Evolutionary conservation across 257 asterid species (phyloP), one percentile per base, ranked within the genome.

Genomic region (Ehretia macrophylla): DNA sequence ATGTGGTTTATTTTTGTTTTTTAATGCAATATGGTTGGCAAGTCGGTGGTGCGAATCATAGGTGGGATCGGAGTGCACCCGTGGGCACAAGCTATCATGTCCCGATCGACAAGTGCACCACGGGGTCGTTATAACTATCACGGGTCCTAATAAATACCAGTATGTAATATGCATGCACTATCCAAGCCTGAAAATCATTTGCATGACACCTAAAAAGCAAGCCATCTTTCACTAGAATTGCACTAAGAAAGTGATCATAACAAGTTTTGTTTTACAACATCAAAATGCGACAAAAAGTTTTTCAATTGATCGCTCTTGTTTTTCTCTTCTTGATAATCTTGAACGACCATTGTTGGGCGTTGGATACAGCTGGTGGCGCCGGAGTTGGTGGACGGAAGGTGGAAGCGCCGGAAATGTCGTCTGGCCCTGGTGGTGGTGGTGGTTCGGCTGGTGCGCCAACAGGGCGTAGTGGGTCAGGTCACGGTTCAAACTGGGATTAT

Each of bases 391-490:
- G 63, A 16, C 46, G 60, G 51, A 66, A 64, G 42, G 45, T 44
- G 38, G 58, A 27, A 14, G 14, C 62, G 10, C 32, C 47, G 16
- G 14, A 11, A 10, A 14, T 10, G 47, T 10, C 16, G 47, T 14
- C 47, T 6, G 6, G 9, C 11, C 9, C 44, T 38, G 44, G 44
- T 38, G 44, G 44, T 38, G 44, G 44, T 38, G 44, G 44, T 38
- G 44, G 11, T 38, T 38, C 11, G 6, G 44, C 44, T 4, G 55
- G 66, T 11, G 55, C 35, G 16, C 11, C 71, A 3, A 51, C 68
- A 1, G 72, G 70, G n/a, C 70, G 56, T 17, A 59, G 66, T 17
- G 85, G 82, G 9, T 65, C 85, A 2, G 82, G 58, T 16, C 82
- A 67, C 45, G 77, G 79, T 11, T 40, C 79, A 0, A 75, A 67